A percentile compares a stretch with the other conserved stretches of the same genome.
phyloP scores from a whole-genome alignment of 2,329 filamentous ascomycete genomes.

The Aspergillus carbonarius region DNA sequence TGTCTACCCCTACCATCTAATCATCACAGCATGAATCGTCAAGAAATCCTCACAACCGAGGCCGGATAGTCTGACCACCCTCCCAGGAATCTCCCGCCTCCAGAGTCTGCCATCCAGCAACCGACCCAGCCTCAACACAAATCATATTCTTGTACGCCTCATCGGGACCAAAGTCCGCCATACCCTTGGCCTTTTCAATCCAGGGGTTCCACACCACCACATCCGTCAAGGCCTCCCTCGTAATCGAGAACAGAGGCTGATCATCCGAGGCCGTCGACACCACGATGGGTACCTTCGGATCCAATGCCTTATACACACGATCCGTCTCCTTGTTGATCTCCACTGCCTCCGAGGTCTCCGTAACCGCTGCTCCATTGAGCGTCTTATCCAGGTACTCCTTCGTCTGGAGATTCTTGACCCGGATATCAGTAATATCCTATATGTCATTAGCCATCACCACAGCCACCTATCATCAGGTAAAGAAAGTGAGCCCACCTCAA shows the following conservation, averaged over 20 bases:
- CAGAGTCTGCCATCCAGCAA: constrained; percentile 77
- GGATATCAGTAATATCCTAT: constrained; percentile 75
- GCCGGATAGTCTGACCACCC: constrained; percentile 59
- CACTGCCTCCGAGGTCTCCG: constrained; percentile 64
- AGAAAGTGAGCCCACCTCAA: constrained; percentile 64
- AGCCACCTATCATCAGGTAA: neutral
- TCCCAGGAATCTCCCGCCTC: constrained; percentile 74
- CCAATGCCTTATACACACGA: constrained; percentile 73
- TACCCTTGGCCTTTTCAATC: constrained; percentile 76
- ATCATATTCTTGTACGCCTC: constrained; percentile 92
- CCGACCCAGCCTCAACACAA: constrained; percentile 86
- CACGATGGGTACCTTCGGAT: constrained; percentile 48
- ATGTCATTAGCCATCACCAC: neutral
- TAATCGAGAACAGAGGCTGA: constrained; percentile 67
- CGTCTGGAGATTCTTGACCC: constrained; percentile 72
- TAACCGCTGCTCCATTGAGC: constrained; percentile 60
- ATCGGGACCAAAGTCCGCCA: constrained; percentile 84
- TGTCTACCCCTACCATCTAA: neutral
- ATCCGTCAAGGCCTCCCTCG: constrained; percentile 80
- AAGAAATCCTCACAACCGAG: constrained; percentile 26
- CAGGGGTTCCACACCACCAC: constrained; percentile 98
- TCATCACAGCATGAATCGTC: neutral
- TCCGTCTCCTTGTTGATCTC: constrained; percentile 78
- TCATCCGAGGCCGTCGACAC: constrained; percentile 49
- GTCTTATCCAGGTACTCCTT: constrained; percentile 84